Conservation (phyloP, 306 rosid species). For the Prunus persica region DNA sequence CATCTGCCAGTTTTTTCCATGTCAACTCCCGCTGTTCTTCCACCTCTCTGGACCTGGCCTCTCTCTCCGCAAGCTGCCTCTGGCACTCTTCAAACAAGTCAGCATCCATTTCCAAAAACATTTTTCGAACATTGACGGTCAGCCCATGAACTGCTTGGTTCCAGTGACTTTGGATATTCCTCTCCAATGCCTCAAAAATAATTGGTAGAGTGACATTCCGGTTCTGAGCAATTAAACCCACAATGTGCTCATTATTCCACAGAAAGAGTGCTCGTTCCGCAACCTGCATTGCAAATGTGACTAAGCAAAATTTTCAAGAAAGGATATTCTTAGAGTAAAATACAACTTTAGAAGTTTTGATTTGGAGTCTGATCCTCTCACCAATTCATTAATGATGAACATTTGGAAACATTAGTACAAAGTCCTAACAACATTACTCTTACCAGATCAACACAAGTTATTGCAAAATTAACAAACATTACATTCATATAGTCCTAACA, state of each 20-base stretch:
- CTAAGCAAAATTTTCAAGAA: background rate
- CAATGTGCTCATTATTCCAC: slow-evolving; percentile 96
- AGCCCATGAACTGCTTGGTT: slow-evolving; percentile 92
- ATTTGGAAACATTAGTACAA: background rate
- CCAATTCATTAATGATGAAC: background rate
- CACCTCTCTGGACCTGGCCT: slow-evolving; percentile 53
- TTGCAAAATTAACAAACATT: too few species aligned
- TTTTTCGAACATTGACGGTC: slow-evolving; percentile 78
- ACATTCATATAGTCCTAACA: too few species aligned
- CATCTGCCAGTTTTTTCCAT: slow-evolving; percentile 88
- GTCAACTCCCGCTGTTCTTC: slow-evolving; percentile 62
- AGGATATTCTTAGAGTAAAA: background rate
- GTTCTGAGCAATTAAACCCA: slow-evolving; percentile 90
- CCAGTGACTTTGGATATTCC: slow-evolving; percentile 76
- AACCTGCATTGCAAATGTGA: slow-evolving; percentile 58
- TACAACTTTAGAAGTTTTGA: background rate
- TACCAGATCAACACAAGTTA: background rate
- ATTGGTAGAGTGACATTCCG: slow-evolving; percentile 70
- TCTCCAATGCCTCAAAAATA: slow-evolving; percentile 77
- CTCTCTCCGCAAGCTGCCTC: slow-evolving; percentile 60
- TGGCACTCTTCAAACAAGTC: slow-evolving; percentile 91
- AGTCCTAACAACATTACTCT: background rate
- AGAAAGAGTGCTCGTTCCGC: slow-evolving; percentile 91
- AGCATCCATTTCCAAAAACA: slow-evolving; percentile 90
- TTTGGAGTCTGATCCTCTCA: background rate